Conservation (phyloP, 83 land plant species). For the Diphasiastrum complanatum region DNA sequence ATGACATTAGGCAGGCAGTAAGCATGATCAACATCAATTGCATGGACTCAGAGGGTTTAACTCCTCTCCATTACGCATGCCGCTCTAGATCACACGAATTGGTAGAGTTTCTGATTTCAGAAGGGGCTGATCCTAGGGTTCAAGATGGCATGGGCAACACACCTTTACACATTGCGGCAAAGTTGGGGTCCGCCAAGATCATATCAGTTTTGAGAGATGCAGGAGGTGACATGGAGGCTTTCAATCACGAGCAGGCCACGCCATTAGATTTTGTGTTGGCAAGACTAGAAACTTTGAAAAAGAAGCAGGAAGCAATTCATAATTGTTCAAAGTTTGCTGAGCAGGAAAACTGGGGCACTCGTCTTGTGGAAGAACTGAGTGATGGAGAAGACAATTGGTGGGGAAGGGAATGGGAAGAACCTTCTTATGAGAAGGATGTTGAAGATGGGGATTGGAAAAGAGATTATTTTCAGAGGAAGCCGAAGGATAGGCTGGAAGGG, state of each 20-base stretch:
- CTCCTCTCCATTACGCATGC: constrained; percentile 24
- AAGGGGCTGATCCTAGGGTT: constrained; percentile 8
- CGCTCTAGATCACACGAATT: constrained; percentile 11
- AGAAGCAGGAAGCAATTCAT: constrained; percentile 5
- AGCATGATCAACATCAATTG: constrained; percentile 11
- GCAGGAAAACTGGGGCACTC: constrained; percentile 10
- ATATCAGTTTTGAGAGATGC: constrained; percentile 16
- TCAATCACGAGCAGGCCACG: constrained; percentile 13
- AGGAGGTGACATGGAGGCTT: constrained; percentile 19
- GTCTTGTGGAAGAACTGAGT: constrained; percentile 14
- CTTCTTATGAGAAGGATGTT: constrained; percentile 1
- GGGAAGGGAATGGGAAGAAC: constrained; percentile 4
- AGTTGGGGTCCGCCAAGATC: constrained; percentile 8
- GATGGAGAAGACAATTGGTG: constrained; percentile 18
- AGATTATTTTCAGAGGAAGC: constrained; percentile 10
- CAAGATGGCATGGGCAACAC: constrained; percentile 18
- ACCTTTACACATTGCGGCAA: constrained; percentile 24
- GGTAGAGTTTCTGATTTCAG: constrained; percentile 16
- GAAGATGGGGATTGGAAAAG: neutral
- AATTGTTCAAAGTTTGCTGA: constrained; percentile 3
- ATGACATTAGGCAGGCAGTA: constrained; percentile 10
- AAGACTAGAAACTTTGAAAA: constrained; percentile 3
- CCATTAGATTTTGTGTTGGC: constrained; percentile 10
- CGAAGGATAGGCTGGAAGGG: constrained; percentile 18
- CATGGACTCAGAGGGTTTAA: constrained; percentile 17